Percentiles rank a stretch among this genome's conserved stretches.
phyloP scores from a whole-genome alignment of 805 yeast genomes.

The Metschnikowia dekortorum region DNA sequence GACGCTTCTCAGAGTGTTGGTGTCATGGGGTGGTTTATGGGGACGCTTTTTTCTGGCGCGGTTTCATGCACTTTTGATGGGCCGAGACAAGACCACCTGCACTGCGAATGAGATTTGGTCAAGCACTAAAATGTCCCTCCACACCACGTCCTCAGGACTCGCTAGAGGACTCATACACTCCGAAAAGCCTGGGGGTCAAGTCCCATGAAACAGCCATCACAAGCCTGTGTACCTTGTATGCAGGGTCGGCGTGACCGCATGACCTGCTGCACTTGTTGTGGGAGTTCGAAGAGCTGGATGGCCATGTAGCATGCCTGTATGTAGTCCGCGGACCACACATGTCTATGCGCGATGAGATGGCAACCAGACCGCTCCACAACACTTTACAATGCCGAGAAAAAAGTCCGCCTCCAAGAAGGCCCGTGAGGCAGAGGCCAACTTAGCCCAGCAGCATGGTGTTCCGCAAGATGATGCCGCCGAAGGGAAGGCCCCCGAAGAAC shows the following conservation, averaged over 20 bases:
- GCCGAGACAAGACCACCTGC: not conserved
- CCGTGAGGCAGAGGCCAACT: slow-evolving; percentile 39
- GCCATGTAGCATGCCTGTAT: not conserved
- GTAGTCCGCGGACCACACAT: not conserved
- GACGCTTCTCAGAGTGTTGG: not conserved
- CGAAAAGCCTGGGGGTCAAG: too few species aligned
- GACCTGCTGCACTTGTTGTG: too few species aligned
- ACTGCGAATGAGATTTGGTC: too few species aligned
- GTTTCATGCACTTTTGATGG: not conserved
- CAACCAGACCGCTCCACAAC: not conserved
- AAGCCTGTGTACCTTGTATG: too few species aligned
- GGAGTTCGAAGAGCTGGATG: too few species aligned
- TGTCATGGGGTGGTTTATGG: not conserved
- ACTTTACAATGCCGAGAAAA: slow-evolving; percentile 68
- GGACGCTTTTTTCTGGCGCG: slow-evolving; percentile 1
- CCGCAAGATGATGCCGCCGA: not conserved
- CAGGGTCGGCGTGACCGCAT: too few species aligned
- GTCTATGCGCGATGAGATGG: slow-evolving; percentile 12
- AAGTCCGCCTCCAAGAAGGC: slow-evolving; percentile 79
- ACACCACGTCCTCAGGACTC: too few species aligned
- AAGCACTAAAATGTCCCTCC: too few species aligned
- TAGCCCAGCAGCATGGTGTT: not conserved
- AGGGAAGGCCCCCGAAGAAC: slow-evolving; percentile 14
- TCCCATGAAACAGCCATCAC: too few species aligned
- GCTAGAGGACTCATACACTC: too few species aligned